Conservation (phyloP, 164 flowering plant species). For the Kalanchoe fedtschenkoi region DNA sequence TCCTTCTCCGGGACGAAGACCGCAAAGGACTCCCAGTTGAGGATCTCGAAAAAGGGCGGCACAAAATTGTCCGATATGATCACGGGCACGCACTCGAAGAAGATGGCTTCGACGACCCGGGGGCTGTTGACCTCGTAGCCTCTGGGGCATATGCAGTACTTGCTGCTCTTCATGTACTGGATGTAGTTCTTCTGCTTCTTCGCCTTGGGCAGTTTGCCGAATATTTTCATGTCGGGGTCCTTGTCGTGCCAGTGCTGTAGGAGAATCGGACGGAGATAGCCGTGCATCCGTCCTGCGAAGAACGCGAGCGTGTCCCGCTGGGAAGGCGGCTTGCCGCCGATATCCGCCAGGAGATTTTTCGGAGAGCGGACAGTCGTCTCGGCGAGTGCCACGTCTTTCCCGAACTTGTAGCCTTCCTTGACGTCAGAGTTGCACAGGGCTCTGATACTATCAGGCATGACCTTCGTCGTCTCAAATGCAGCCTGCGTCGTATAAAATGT, state of each 20-base stretch:
- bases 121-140: slow-evolving; percentile 78
- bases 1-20: slow-evolving; percentile 61
- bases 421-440: slow-evolving; percentile 66
- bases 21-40: slow-evolving; percentile 75
- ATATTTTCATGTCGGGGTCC: slow-evolving; percentile 61
- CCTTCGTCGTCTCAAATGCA: slow-evolving; percentile 34
- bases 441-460: slow-evolving; percentile 45
- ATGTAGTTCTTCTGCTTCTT: slow-evolving; percentile 35
- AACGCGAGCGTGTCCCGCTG: slow-evolving; percentile 45
- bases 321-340: slow-evolving; percentile 55
- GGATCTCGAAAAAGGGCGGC: slow-evolving; percentile 57
- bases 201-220: slow-evolving; percentile 23
- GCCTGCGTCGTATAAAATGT: slow-evolving; percentile 30
- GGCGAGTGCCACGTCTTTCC: slow-evolving; percentile 65
- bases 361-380: slow-evolving; percentile 37
- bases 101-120: slow-evolving; percentile 65
- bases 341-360: slow-evolving; percentile 24
- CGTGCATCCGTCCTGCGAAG: slow-evolving; percentile 70
- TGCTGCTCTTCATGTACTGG: slow-evolving; percentile 61
- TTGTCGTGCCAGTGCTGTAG: slow-evolving; percentile 48
- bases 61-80: slow-evolving; percentile 71
- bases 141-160: slow-evolving; percentile 60
- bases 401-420: slow-evolving; percentile 46
- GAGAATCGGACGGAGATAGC: slow-evolving; percentile 45
- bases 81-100: slow-evolving; percentile 67